phyloP scores from a whole-genome alignment of 345 rosid genomes.

The Xanthoceras sorbifolium region DNA sequence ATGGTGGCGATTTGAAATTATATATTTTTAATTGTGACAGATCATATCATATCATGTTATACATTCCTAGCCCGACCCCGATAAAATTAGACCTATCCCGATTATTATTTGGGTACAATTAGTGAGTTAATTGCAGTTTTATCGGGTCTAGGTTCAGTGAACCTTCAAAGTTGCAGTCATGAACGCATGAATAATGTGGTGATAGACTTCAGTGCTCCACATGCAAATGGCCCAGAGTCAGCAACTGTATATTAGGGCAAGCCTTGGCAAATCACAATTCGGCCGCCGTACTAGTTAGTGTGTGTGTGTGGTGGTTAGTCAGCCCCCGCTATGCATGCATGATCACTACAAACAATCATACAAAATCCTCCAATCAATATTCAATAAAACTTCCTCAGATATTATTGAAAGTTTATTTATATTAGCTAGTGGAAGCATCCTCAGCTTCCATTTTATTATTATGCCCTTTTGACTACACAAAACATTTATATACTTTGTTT shows the following conservation, averaged over 20 bases:
- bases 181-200: background rate
- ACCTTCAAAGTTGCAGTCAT: background rate
- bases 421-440: slow-evolving; percentile 42
- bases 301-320: slow-evolving; percentile 24
- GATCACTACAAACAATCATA: slow-evolving; percentile 28
- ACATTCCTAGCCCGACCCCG: too few species aligned
- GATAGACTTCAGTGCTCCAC: slow-evolving; percentile 11
- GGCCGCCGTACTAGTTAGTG: slow-evolving; percentile 3
- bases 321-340: slow-evolving; percentile 25
- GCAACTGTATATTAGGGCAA: background rate
- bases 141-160: background rate
- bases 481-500: background rate
- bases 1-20: too few species aligned
- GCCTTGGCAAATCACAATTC: slow-evolving; percentile 16
- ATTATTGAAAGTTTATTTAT: slow-evolving; percentile 20
- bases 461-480: slow-evolving; percentile 26
- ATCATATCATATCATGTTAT: too few species aligned
- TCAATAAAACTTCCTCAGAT: slow-evolving; percentile 28
- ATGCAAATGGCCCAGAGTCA: background rate
- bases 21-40: too few species aligned
- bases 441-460: slow-evolving; percentile 47
- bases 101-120: too few species aligned
- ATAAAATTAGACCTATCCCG: too few species aligned
- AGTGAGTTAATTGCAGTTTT: background rate
- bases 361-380: slow-evolving; percentile 18